These are phyloP conservation scores for Casuarina cunninghamiana DNA, from an alignment of 306 rosid genomes.

Conservation along the genomic window DNA sequence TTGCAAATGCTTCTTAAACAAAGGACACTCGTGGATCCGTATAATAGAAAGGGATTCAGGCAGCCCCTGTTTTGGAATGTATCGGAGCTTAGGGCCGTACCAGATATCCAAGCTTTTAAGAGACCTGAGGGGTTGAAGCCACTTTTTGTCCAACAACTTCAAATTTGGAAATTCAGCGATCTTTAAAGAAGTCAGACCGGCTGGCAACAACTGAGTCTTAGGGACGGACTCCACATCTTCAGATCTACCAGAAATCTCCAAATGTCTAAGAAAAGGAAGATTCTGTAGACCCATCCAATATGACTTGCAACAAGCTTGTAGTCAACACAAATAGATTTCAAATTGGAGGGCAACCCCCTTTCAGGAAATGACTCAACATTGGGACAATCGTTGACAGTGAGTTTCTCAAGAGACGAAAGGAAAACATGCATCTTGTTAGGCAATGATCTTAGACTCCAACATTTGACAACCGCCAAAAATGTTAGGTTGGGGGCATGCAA, in stretches of 20 bases:
- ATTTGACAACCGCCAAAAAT: not conserved
- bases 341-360: slow-evolving; percentile 7
- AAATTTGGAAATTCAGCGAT: no score
- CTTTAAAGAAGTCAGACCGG: no score
- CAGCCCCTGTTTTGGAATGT: not conserved
- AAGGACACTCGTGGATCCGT: rapidly evolving
- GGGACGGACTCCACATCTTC: no score
- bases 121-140: no score
- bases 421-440: not conserved
- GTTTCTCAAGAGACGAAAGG: not conserved
- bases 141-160: no score
- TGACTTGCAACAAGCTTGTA: not conserved
- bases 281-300: not conserved
- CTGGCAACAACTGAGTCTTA: no score
- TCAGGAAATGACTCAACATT: slow-evolving; percentile 4
- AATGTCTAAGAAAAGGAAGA: no score
- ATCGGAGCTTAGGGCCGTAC: no score
- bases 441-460: not conserved
- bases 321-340: not conserved
- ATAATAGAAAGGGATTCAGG: slow-evolving; percentile 2
- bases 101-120: no score
- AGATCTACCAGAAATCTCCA: no score
- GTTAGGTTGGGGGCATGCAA: not conserved
- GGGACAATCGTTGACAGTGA: not conserved
- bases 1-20: not conserved